Evolutionary conservation across 2,329 filamentous ascomycete species (phyloP), one percentile per base, ranked within the genome.

Genomic region (Didymella segeticola): DNA sequence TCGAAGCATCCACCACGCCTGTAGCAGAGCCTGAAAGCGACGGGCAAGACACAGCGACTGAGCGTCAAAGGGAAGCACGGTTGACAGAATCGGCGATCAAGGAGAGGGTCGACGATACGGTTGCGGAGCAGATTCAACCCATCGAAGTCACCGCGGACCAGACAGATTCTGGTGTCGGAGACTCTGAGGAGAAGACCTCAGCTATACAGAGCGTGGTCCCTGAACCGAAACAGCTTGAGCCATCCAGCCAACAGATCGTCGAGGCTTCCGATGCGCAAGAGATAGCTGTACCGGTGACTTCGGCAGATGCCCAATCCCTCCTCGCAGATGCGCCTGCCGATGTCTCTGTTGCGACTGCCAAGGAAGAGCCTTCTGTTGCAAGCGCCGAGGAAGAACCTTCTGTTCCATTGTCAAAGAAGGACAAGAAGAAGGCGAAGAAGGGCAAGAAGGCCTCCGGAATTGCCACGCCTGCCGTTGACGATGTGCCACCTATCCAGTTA

Each of bases 351-450:
- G 29, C 12, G 17, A 17, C 36, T 8, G 17, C 45, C 11, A 29
- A 41, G 5, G 31, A 60, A 27, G 57, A 45, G 5, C 45, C 42
- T 8, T 30, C 38, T 33, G 30, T 3, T 14, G 29, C 10, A n/a
- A 15, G 30, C 7, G n/a, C 48, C 12, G 30, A 39, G 4, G 31
- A 61, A 26, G 58, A 46, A 3, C 42, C 43, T 11, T 31, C 41
- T 47, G 30, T 49, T 26, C 23, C 49, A 11, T 10, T 58, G 9
- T 62, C 61, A 1, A 69, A 68, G 51, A 67, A 70, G 27, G 65
- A 66, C 9, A 68, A 63, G 60, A 71, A 72, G 51, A 69, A 71
- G 43, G 60, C 55, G 1, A 71, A 68, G 63, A 70, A 69, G 38
- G 53, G 56, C 8, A 70, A 67, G 9, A 67, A 62, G 39, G 29